Base-by-base conservation (phyloP, 2,329 filamentous ascomycete genomes). In the Phialophora chinensis region DNA sequence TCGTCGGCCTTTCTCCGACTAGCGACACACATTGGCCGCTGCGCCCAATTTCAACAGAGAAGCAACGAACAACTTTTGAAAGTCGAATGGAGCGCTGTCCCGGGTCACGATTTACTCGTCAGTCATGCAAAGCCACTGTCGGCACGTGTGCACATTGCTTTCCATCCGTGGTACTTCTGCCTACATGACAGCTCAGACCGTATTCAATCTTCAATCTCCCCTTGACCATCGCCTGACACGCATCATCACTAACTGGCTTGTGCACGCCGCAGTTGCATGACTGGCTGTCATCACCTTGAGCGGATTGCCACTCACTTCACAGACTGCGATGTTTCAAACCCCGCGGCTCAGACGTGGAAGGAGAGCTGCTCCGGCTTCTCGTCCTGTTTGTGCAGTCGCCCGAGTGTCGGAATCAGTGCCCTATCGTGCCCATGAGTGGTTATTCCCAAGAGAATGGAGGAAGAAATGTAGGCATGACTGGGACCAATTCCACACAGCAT, bases 161-260 rank as follows among this genome's bases (percentile, higher is more conserved):
- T 44, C 17, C 8, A 44, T 44, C 6, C 17, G 14, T 44, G n/a
- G 38, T n/a, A 7, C 38, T 6, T n/a, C 38, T 44, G 38, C 38
- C 38, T 52, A 14, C 49, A 17, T 52, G 25, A 52, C 49, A 52
- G n/a, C 23, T 25, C 59, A 14, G 31, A 29, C 38, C 57, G 27
- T 23, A 50, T 50, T 60, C 56, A 31, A 31, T 29, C 27, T 50
- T 14, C 27, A 27, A 27, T 27, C 27, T 27, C 4, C 20, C 4
- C 49, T 3, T 25, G 49, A 52, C 49, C 20, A 29, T 52, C 17
- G 11, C 5, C 25, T 29, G 49, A 25, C 23, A 52, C 49, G 27
- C 23, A 23, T 7, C 25, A 12, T 44, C 38, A 20, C 38, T 44
- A 17, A n/a, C 17, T n/a, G 17, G n/a, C 5, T 17, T 6, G 17